Percentiles rank a stretch among this genome's conserved stretches.
Evolutionary conservation across 257 asterid genomes (phyloP).

Genomic region (Salvia miltiorrhiza): DNA sequence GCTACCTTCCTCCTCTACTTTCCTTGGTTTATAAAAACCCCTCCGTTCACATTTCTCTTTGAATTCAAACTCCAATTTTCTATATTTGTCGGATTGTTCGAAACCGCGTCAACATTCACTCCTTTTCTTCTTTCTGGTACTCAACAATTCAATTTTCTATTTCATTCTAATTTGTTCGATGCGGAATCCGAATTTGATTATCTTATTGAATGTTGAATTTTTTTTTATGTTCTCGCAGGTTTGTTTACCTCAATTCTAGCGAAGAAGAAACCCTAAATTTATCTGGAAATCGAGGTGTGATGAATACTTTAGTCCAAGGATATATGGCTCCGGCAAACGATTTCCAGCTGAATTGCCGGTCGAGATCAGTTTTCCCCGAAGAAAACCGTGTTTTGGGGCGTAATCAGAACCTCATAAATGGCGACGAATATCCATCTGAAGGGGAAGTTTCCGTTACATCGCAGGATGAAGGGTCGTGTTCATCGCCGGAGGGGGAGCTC

Average conservation of each 20-base stretch:
- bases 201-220: not conserved
- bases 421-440: constrained; percentile 1
- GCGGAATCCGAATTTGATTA: not conserved
- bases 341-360: constrained; percentile 19
- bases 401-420: constrained; percentile 4
- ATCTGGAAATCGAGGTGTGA: not conserved
- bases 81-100: not conserved
- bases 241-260: not conserved
- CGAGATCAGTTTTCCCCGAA: constrained; percentile 18
- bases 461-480: not conserved
- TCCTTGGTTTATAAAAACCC: not conserved
- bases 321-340: constrained; percentile 22
- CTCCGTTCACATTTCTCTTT: not conserved
- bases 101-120: constrained; percentile 12
- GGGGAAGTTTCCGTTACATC: constrained; percentile 7
- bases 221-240: not conserved
- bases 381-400: constrained; percentile 16
- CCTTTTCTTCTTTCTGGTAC: constrained; percentile 1
- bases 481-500: constrained; percentile 31
- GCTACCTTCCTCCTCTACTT: constrained; percentile 13
- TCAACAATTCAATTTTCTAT: not conserved
- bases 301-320: constrained; percentile 34
- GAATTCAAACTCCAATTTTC: not conserved
- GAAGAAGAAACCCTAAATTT: not conserved
- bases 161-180: not conserved